phyloP scores from a whole-genome alignment of 129 eudicot species.

The Glebionis coronaria region DNA sequence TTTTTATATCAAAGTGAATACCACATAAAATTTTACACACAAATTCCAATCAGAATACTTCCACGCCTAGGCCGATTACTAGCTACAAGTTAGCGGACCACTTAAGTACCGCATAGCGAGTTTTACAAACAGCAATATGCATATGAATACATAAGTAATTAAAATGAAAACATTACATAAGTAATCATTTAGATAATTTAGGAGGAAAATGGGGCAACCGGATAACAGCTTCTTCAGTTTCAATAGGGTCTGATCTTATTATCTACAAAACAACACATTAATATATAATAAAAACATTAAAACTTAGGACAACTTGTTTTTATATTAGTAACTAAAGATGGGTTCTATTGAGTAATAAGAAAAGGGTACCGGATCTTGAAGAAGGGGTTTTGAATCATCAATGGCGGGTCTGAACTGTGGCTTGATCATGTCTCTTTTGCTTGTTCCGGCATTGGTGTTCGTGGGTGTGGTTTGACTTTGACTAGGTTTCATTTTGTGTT shows the following conservation, averaged over 20 bases:
- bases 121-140: too few relatives aligned
- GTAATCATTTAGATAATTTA: constrained; percentile 15
- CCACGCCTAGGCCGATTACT: too few relatives aligned
- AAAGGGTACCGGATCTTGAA: constrained; percentile 71
- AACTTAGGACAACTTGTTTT: not conserved
- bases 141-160: too few relatives aligned
- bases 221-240: constrained; percentile 87
- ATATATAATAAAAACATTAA: not conserved
- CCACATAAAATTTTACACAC: too few relatives aligned
- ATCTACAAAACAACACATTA: constrained; percentile 38
- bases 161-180: too few relatives aligned
- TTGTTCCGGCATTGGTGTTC: too few relatives aligned
- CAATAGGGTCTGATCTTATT: constrained; percentile 75
- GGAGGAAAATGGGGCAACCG: constrained; percentile 73
- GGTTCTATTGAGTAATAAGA: not conserved
- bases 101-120: too few relatives aligned
- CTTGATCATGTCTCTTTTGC: not conserved
- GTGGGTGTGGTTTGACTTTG: too few relatives aligned
- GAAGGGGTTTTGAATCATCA: constrained; percentile 83
- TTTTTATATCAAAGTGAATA: too few relatives aligned
- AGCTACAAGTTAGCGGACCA: too few relatives aligned
- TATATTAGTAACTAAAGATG: not conserved
- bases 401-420: constrained; percentile 60
- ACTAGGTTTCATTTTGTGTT: too few relatives aligned
- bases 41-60: too few relatives aligned